phyloP scores from a whole-genome alignment of 805 yeast genomes.

The Schizosaccharomyces octosporus region DNA sequence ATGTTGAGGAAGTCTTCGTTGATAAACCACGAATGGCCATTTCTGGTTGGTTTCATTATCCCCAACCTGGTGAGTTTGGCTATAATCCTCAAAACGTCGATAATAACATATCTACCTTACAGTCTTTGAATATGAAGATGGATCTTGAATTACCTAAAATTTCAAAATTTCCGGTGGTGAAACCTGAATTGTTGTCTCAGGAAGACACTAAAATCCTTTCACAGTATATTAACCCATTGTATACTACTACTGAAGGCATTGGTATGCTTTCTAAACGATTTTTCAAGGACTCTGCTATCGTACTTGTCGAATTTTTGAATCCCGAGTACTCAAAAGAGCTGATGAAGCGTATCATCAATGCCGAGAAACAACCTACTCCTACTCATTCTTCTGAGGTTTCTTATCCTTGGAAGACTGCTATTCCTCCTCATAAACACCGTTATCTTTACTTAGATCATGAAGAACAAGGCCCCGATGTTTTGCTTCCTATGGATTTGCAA shows the following conservation, averaged over 20 bases:
- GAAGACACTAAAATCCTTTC: constrained; percentile 6
- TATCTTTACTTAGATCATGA: constrained; percentile 44
- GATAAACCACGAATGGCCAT: constrained; percentile 78
- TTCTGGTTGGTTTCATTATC: constrained; percentile 98
- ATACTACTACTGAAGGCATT: constrained; percentile 20
- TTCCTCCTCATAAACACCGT: constrained; percentile 84
- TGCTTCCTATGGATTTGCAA: constrained; percentile 33
- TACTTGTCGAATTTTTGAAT: constrained; percentile 38
- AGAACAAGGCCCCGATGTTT: constrained; percentile 18
- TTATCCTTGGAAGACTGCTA: constrained; percentile 71
- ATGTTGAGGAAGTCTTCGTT: constrained; percentile 86
- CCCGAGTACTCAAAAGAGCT: constrained; percentile 26
- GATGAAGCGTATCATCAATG: constrained; percentile 19
- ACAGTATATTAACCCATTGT: constrained; percentile 34
- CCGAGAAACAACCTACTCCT: constrained; percentile 25
- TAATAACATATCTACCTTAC: constrained; percentile 28
- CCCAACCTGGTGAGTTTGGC: constrained; percentile 79
- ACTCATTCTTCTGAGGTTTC: constrained; percentile 24
- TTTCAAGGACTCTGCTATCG: constrained; percentile 42
- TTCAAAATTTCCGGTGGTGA: neutral
- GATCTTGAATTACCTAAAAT: neutral
- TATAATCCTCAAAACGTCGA: constrained; percentile 37
- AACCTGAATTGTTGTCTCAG: neutral
- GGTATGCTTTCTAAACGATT: constrained; percentile 26
- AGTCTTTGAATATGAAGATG: constrained; percentile 22